phyloP scores from a whole-genome alignment of 2,329 filamentous ascomycete species.

The Neofusicoccum parvum region DNA sequence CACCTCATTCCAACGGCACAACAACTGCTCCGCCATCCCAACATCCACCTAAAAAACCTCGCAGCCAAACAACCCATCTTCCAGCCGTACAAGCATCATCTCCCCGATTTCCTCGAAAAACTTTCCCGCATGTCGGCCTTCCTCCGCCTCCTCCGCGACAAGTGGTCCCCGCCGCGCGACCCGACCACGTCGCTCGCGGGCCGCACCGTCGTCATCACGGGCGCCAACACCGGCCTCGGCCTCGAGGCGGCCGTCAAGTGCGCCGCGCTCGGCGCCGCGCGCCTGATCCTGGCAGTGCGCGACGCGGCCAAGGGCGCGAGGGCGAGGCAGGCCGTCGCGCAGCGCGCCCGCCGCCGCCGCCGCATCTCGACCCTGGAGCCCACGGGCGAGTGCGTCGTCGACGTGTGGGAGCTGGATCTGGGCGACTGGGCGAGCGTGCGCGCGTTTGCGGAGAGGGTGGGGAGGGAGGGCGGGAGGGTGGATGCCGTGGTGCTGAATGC shows the following conservation, averaged over 20 bases:
- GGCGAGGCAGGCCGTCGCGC: conserved; percentile 31
- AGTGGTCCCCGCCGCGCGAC: conserved; percentile 18
- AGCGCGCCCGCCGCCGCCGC: background rate
- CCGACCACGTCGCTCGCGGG: conserved; percentile 33
- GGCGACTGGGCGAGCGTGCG: conserved; percentile 41
- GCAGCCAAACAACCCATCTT: too few species aligned
- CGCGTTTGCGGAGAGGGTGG: conserved; percentile 34
- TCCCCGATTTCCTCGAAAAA: too few species aligned
- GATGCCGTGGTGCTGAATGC: conserved; percentile 46
- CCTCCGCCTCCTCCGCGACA: conserved; percentile 17
- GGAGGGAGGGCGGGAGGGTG: conserved; percentile 30
- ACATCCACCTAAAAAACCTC: too few species aligned
- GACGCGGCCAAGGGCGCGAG: conserved; percentile 46
- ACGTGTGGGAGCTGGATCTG: conserved; percentile 52
- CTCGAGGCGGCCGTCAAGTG: conserved; percentile 50
- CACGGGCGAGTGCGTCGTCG: conserved; percentile 34
- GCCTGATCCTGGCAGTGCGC: conserved; percentile 51
- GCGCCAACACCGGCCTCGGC: conserved; percentile 52
- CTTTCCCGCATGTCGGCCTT: background rate
- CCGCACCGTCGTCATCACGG: conserved; percentile 51
- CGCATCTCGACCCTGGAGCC: background rate
- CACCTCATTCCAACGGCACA: too few species aligned
- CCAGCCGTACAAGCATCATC: too few species aligned
- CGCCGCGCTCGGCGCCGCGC: conserved; percentile 41
- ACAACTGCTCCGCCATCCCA: too few species aligned